phyloP scores from a whole-genome alignment of 192 early-diverging fungal species.

The Podochytrium sp. region DNA sequence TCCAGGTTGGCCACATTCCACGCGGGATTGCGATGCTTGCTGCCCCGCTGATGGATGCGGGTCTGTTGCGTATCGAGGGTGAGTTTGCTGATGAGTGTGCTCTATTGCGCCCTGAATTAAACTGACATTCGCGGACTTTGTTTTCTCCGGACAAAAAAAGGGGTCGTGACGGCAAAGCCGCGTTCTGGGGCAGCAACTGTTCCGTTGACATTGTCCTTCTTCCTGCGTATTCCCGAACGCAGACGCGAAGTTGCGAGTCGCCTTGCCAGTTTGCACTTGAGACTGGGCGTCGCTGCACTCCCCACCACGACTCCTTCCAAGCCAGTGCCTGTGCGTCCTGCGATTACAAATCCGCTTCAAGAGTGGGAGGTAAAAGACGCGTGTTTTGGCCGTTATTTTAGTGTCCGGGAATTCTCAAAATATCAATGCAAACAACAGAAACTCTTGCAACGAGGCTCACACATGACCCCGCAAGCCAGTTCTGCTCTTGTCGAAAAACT shows the following conservation, averaged over 20 bases:
- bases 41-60: not conserved
- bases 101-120: too few relatives aligned
- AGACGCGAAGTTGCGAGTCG: too few relatives aligned
- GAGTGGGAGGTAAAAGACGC: not conserved
- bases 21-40: not conserved
- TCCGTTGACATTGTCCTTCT: not conserved
- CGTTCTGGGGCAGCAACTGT: not conserved
- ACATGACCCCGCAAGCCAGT: not conserved
- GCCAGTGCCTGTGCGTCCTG: not conserved
- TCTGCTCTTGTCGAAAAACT: not conserved
- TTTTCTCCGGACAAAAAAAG: too few relatives aligned
- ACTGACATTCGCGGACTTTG: too few relatives aligned
- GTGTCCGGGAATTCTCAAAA: not conserved
- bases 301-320: not conserved
- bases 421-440: not conserved
- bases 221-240: too few relatives aligned
- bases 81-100: too few relatives aligned
- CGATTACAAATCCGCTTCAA: not conserved
- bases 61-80: not conserved
- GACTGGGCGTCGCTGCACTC: not conserved
- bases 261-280: too few relatives aligned
- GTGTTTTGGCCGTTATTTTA: not conserved
- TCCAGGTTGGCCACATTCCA: conserved; percentile 2
- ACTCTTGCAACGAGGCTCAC: not conserved
- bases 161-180: not conserved